Conservation (phyloP, 164 flowering plant genomes). For the Buxus sempervirens region DNA sequence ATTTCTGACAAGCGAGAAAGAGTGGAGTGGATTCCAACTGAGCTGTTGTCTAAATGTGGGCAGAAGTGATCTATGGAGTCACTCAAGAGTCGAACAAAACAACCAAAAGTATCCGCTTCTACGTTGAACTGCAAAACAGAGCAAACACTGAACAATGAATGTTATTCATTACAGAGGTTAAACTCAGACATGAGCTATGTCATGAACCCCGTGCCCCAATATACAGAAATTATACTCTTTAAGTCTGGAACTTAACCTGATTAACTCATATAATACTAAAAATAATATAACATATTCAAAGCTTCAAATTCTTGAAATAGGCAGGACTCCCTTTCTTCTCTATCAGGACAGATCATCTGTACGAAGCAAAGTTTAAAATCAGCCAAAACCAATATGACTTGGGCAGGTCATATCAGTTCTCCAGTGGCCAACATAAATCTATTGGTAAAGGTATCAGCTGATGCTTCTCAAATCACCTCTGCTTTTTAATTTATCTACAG, state of each 20-base stretch:
- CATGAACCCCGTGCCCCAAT: background rate
- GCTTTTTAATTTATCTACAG: too few species aligned
- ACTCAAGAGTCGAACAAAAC: constrained; percentile 66
- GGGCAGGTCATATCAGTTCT: too few species aligned
- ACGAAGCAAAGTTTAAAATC: too few species aligned
- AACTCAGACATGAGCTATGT: background rate
- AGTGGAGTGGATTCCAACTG: constrained; percentile 62
- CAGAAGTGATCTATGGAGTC: constrained; percentile 80
- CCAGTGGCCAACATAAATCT: too few species aligned
- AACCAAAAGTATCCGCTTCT: constrained; percentile 76
- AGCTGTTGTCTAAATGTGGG: constrained; percentile 59
- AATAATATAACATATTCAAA: too few species aligned
- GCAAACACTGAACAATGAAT: background rate
- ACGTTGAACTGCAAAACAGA: constrained; percentile 46
- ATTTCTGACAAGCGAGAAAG: constrained; percentile 54
- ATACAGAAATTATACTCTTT: background rate
- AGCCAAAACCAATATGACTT: too few species aligned
- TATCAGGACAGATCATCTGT: background rate
- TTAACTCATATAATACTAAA: background rate
- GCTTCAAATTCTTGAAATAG: background rate
- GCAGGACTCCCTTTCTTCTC: background rate
- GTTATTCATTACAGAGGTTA: too few species aligned
- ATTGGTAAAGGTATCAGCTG: too few species aligned
- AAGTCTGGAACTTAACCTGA: background rate
- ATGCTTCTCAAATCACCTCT: too few species aligned